phyloP scores from a whole-genome alignment of 306 rosid species.

The Prunus davidiana region DNA sequence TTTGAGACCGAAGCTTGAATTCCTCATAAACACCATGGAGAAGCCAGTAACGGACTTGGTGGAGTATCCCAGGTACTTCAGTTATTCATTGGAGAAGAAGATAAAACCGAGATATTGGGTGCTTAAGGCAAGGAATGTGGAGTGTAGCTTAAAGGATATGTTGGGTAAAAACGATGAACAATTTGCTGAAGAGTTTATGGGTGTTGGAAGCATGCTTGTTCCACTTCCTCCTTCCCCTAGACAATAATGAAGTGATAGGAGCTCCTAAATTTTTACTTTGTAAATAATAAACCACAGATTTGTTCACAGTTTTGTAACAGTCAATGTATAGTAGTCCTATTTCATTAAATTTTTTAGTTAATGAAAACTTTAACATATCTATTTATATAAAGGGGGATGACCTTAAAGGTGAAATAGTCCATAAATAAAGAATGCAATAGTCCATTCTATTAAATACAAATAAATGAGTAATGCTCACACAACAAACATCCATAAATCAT shows the following conservation, averaged over 20 bases:
- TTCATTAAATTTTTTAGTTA: neutral
- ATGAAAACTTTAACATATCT: neutral
- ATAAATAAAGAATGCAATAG: no score
- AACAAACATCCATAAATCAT: no score
- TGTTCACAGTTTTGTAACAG: neutral
- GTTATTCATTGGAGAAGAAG: conserved; percentile 89
- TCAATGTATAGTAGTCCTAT: neutral
- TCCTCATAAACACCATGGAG: conserved; percentile 72
- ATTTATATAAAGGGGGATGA: no score
- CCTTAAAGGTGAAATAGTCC: no score
- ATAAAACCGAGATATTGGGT: conserved; percentile 80
- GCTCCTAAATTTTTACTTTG: conserved; percentile 14
- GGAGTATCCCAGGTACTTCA: conserved; percentile 80
- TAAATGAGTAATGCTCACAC: no score
- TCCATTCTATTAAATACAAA: no score
- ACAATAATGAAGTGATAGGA: conserved; percentile 11
- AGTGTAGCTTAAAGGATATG: conserved; percentile 77
- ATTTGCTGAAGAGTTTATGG: conserved; percentile 58
- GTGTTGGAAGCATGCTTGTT: conserved; percentile 23
- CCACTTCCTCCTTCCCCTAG: conserved; percentile 16
- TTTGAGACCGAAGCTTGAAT: conserved; percentile 73
- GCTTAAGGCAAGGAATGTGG: conserved; percentile 55
- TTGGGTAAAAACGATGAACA: conserved; percentile 81
- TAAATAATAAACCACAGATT: conserved; percentile 25
- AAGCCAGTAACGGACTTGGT: conserved; percentile 73